Evolutionary conservation across 805 yeast genomes (phyloP).

Genomic region (Middelhovenomyces tepae): DNA sequence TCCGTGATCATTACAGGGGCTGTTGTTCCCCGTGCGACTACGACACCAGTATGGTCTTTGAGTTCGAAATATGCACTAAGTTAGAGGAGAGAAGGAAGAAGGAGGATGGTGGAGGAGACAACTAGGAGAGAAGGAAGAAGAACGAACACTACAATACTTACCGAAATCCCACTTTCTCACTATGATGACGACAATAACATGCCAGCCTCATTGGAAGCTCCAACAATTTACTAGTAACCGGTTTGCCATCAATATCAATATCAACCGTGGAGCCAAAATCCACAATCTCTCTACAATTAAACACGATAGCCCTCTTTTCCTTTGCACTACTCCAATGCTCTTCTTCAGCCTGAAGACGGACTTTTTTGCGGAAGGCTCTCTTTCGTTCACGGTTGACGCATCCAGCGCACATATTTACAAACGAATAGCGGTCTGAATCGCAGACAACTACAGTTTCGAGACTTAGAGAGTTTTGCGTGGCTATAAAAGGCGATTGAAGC

Average conservation of each 20-base stretch:
- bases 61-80: constrained; percentile 37
- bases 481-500: constrained; percentile 31
- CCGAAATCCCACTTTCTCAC: constrained; percentile 80
- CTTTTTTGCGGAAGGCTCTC: constrained; percentile 86
- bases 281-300: constrained; percentile 83
- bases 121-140: neutral
- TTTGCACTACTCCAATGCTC: constrained; percentile 71
- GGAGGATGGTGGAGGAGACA: neutral
- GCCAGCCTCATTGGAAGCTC: constrained; percentile 68
- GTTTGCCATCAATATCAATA: constrained; percentile 20
- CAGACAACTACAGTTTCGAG: constrained; percentile 78
- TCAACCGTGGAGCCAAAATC: constrained; percentile 36
- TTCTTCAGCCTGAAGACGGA: constrained; percentile 62
- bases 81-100: constrained; percentile 1
- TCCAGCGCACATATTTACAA: constrained; percentile 76
- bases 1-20: constrained; percentile 86
- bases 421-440: constrained; percentile 30
- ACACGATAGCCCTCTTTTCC: constrained; percentile 75
- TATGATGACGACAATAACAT: constrained; percentile 94
- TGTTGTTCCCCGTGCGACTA: constrained; percentile 66
- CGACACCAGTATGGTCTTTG: constrained; percentile 48
- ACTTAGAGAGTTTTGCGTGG: constrained; percentile 23
- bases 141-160: too few species aligned
- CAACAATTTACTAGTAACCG: constrained; percentile 27
- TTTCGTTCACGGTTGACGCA: constrained; percentile 91